These are phyloP conservation scores for Cynanchum wilfordii DNA, from an alignment of 257 asterid species.

Conservation along the genomic window DNA sequence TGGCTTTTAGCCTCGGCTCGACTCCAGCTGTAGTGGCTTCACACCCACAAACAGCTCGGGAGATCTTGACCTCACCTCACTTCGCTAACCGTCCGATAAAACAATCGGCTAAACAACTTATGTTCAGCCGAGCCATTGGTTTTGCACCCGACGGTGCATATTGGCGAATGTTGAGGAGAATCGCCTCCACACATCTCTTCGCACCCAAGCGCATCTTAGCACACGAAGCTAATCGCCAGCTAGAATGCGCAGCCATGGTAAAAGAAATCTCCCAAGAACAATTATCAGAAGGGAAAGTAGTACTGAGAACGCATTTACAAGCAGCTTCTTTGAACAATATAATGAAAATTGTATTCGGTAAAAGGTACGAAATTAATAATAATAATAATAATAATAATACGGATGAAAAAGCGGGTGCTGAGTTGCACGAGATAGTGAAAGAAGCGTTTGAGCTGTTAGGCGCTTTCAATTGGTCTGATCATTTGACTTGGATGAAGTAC, in stretches of 20 bases:
- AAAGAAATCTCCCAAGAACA: slow-evolving; percentile 33
- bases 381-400: background rate
- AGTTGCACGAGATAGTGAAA: slow-evolving; percentile 38
- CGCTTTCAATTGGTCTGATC: slow-evolving; percentile 56
- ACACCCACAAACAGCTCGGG: slow-evolving; percentile 39
- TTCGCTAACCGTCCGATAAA: slow-evolving; percentile 54
- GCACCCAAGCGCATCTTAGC: slow-evolving; percentile 43
- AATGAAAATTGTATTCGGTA: slow-evolving; percentile 47
- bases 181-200: slow-evolving; percentile 43
- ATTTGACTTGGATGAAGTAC: slow-evolving; percentile 47
- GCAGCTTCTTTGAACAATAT: slow-evolving; percentile 42
- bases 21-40: slow-evolving; percentile 44
- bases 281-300: slow-evolving; percentile 27
- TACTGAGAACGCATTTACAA: slow-evolving; percentile 42
- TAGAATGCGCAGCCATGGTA: slow-evolving; percentile 40
- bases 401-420: slow-evolving; percentile 26
- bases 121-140: slow-evolving; percentile 65
- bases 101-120: slow-evolving; percentile 49
- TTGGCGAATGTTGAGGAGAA: slow-evolving; percentile 49
- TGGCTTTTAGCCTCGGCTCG: slow-evolving; percentile 62
- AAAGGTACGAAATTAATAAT: slow-evolving; percentile 26
- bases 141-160: slow-evolving; percentile 54
- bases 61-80: slow-evolving; percentile 49
- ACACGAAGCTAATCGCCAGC: slow-evolving; percentile 35
- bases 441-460: slow-evolving; percentile 62